These are phyloP conservation scores for Trichophyton mentagrophytes DNA, from an alignment of 2,329 filamentous ascomycete species.

Conservation along the genomic window DNA sequence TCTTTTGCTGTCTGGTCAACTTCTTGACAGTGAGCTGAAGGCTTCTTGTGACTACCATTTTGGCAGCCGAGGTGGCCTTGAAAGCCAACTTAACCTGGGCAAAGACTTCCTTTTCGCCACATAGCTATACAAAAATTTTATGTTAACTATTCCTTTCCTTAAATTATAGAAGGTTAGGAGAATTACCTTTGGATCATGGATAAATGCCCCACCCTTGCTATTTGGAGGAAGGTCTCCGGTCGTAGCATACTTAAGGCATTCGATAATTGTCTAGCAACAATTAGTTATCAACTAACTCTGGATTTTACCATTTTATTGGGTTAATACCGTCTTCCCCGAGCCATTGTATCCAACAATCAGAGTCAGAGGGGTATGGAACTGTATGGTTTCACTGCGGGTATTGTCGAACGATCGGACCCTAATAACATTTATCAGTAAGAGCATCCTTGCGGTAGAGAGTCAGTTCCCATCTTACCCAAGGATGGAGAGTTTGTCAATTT, in stretches of 20 bases:
- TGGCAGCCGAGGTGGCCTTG: conserved; percentile 60
- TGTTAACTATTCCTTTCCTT: not conserved
- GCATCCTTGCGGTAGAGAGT: not conserved
- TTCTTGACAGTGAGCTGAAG: conserved; percentile 82
- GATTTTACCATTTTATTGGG: not conserved
- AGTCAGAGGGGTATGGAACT: conserved; percentile 81
- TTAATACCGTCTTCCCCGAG: conserved; percentile 71
- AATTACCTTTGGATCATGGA: conserved; percentile 79
- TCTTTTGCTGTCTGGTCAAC: conserved; percentile 60
- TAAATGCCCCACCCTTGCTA: conserved; percentile 77
- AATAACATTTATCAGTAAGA: not conserved
- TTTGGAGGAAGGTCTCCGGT: conserved; percentile 89
- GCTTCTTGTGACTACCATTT: conserved; percentile 72
- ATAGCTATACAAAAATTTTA: conserved; percentile 40
- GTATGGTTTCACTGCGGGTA: conserved; percentile 59
- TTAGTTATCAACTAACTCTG: not conserved
- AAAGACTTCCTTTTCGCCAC: conserved; percentile 74
- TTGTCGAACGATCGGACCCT: conserved; percentile 78
- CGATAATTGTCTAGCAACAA: conserved; percentile 67
- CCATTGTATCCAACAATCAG: conserved; percentile 96
- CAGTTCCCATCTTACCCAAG: conserved; percentile 44
- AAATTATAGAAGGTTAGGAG: not conserved
- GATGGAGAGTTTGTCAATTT: conserved; percentile 81
- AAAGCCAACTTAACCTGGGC: conserved; percentile 89
- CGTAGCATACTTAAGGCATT: conserved; percentile 95